These are phyloP conservation scores for Rachicladosporium sp. DNA, from an alignment of 2,329 filamentous ascomycete genomes.

Conservation along the genomic window DNA sequence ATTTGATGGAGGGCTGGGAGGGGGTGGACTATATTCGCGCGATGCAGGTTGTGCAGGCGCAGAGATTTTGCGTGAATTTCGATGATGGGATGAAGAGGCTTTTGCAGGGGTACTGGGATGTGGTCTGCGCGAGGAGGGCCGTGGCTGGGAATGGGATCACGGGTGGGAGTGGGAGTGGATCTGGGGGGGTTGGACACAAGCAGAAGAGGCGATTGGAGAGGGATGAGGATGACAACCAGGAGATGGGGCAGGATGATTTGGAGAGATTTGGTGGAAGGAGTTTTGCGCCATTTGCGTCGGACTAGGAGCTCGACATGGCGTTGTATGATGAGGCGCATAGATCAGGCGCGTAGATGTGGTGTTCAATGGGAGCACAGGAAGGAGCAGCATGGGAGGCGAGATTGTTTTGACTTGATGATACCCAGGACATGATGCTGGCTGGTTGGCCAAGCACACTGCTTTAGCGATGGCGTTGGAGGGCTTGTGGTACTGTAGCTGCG, in stretches of 20 bases:
- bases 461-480: too few species aligned
- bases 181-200: neutral
- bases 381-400: neutral
- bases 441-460: too few species aligned
- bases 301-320: slow-evolving; percentile 4
- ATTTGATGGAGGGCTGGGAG: slow-evolving; percentile 65
- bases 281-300: slow-evolving; percentile 20
- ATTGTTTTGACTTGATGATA: neutral
- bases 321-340: neutral
- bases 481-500: too few species aligned
- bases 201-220: slow-evolving; percentile 17
- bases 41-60: slow-evolving; percentile 56
- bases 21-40: slow-evolving; percentile 50
- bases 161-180: neutral
- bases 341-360: too few species aligned
- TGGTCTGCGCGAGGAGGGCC: slow-evolving; percentile 38
- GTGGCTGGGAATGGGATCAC: slow-evolving; percentile 16
- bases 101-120: slow-evolving; percentile 40
- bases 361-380: neutral
- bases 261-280: slow-evolving; percentile 22
- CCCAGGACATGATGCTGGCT: neutral
- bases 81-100: slow-evolving; percentile 50
- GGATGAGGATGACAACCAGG: slow-evolving; percentile 18
- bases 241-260: slow-evolving; percentile 16
- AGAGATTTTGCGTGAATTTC: slow-evolving; percentile 66